Evolutionary conservation across 2,329 filamentous ascomycete species (phyloP).

Genomic region (Neofusicoccum sp.): DNA sequence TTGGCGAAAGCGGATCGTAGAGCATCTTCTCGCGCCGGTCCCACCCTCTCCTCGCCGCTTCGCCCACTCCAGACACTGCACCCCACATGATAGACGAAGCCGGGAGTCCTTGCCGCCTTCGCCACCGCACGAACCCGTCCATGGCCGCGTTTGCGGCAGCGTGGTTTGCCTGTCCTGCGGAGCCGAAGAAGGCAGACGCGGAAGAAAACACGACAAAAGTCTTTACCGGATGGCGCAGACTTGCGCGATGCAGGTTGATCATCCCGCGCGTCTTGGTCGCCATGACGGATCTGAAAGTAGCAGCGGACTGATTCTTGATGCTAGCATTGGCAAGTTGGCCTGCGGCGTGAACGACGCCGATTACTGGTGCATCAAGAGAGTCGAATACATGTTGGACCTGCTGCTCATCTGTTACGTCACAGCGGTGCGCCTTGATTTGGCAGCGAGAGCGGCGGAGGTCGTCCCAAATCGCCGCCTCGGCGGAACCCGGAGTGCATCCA

Average conservation of each 20-base stretch:
- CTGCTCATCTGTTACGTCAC: background rate
- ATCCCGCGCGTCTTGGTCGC: conserved; percentile 56
- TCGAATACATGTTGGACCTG: background rate
- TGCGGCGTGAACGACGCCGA: too few relatives aligned
- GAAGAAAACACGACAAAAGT: conserved; percentile 58
- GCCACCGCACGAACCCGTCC: conserved; percentile 32
- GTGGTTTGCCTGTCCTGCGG: conserved; percentile 57
- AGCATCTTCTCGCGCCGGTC: background rate
- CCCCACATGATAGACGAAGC: conserved; percentile 8
- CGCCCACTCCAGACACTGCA: background rate
- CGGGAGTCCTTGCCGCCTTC: conserved; percentile 25
- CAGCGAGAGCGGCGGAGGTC: background rate
- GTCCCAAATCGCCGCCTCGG: background rate
- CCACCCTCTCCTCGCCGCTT: background rate
- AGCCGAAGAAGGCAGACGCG: conserved; percentile 55
- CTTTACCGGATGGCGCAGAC: conserved; percentile 31
- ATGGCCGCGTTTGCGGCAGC: conserved; percentile 54
- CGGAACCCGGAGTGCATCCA: background rate
- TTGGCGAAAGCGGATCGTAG: background rate
- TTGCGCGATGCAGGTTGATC: conserved; percentile 47
- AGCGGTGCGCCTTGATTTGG: background rate
- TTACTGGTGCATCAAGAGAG: background rate
- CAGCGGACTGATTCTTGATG: background rate
- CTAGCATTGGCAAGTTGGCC: background rate
- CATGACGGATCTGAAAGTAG: background rate